Evolutionary conservation across 345 rosid species (phyloP), one percentile per base, ranked within the genome.

Genomic region (Turritis glabra): DNA sequence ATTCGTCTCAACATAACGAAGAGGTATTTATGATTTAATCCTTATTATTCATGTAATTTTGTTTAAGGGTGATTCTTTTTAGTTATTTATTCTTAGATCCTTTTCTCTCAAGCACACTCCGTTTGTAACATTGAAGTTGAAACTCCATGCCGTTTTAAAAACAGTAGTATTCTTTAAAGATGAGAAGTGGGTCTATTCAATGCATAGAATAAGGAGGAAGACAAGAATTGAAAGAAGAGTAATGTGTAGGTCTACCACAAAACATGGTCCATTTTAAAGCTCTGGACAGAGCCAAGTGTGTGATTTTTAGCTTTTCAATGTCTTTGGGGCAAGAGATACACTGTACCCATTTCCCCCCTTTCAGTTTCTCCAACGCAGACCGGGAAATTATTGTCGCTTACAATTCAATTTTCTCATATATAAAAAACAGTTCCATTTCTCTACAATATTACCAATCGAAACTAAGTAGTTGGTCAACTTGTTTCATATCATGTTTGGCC

Each of bases 171-270:
- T 26, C 27, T 26, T 26, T 26, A 10, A 55, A 37, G 4, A 75
- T 59, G 27, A 40, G 55, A 35, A 65, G 27, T 48, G 44, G 44
- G 43, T 54, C 21, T 18, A 62, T 25, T 46, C 46, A 69, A 69
- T 44, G 65, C 44, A 64, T 55, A 55, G 6, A 77, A 25, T 17
- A 32, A 29, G 40, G 69, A 43, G 11, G 64, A 69, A 61, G 58
- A 69, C 69, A 69, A 7, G 62, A 26, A 70, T 29, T 51, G 62
- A 51, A 75, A 59, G 44, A 58, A 60, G 74, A 76, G 74, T 52
- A 33, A 37, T 77, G 80, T 71, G 76, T 63, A 71, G 72, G 61
- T 71, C 67, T 64, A 71, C 76, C 80, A 77, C 62, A 71, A 71
- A 77, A 77, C 80, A 77, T 70, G 80, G 80, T 71, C 60, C 65